Base-by-base conservation (phyloP, 192 early-diverging fungal species). In the Podila verticillata region DNA sequence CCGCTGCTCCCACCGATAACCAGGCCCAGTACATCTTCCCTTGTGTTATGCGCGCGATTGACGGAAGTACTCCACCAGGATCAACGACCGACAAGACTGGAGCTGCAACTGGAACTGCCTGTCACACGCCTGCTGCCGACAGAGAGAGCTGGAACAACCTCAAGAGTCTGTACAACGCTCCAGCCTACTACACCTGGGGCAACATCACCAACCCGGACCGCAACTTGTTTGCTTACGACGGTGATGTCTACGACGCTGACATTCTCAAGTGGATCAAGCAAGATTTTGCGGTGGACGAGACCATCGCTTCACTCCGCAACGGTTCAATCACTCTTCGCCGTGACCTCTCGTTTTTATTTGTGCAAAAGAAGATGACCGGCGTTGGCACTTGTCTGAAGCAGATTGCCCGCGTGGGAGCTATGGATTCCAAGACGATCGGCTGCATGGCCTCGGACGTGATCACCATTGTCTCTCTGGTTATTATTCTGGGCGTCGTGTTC, bases 401-500 rank as follows among this genome's bases (percentile, higher is more conserved):
- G 8, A 84, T 92, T 51, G 89, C 94, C 79, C 77, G 88, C 48
- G 90, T 96, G 22, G 96, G 95, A 1, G 83, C 83, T 9, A 73
- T 98, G 57, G 95, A 96, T 75, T 84, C 89, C 31, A 89, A 85
- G 58, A 88, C 91, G 17, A 84, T 94, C 32, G 95, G 95, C 1
- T 98, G 96, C 73, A 89, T 95, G 39, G 86, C 92, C 6, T 90
- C 95, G 1, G 88, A 92, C 67, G 88, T 96, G 20, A 82, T 94
- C 61, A 84, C 94, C 20, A 93, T 90, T 66, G 86, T 94, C 36
- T 94, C 93, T 9, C 84, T 96, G 62, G 84, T 90, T 24, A 84
- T 93, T 51, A 89, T 91, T 63, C 68, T 92, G 54, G 90, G 86
- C 28, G 87, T 88, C 17, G 88, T 93, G 57, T 73, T 90, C 30